Percentiles rank a stretch among this genome's conserved stretches.
These are phyloP conservation scores for Spiraea crenata DNA, from an alignment of 331 rosid genomes.

Conservation along the genomic window DNA sequence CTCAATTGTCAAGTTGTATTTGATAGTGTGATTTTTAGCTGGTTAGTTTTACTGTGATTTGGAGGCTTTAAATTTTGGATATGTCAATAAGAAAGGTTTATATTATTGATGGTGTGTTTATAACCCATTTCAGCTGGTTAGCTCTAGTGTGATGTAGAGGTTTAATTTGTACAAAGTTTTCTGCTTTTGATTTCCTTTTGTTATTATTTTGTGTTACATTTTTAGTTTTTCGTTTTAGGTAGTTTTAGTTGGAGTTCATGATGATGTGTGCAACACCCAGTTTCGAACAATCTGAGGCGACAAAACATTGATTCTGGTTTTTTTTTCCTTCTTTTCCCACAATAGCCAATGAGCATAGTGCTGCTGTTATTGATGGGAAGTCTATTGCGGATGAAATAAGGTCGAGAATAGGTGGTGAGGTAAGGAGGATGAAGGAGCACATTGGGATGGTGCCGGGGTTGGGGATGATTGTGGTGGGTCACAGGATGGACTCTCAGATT, in stretches of 20 bases:
- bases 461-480: constrained; percentile 46
- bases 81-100: no score
- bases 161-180: no score
- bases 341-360: constrained; percentile 28
- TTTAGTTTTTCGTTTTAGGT: no score
- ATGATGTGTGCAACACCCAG: constrained; percentile 8
- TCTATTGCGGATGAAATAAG: constrained; percentile 43
- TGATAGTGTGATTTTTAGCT: neutral
- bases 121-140: no score
- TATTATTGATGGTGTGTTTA: no score
- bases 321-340: neutral
- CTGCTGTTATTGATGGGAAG: constrained; percentile 42
- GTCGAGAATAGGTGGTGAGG: constrained; percentile 36
- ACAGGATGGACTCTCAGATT: constrained; percentile 42
- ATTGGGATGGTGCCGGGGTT: constrained; percentile 45
- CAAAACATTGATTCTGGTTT: neutral
- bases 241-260: no score
- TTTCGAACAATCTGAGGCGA: neutral
- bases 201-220: no score
- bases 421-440: constrained; percentile 46
- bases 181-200: no score
- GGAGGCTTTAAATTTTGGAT: no score
- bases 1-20: neutral
- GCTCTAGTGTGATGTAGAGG: no score
- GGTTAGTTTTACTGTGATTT: no score